phyloP scores from a whole-genome alignment of 1,139 yeast genomes.

The Dujonia santamariae region DNA sequence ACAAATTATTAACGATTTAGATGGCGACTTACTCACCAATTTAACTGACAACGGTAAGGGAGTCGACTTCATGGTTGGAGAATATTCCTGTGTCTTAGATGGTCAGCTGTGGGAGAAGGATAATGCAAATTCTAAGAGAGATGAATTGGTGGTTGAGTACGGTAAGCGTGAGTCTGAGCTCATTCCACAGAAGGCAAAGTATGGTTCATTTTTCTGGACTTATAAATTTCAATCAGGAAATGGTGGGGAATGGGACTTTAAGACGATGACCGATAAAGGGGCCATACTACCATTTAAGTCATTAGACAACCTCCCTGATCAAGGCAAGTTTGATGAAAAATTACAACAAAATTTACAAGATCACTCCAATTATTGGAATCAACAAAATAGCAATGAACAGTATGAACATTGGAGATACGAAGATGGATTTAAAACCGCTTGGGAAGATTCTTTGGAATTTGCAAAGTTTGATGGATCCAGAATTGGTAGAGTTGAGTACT shows the following conservation, averaged over 20 bases:
- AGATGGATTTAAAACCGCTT: constrained; percentile 73
- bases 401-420: constrained; percentile 80
- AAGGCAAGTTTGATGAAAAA: constrained; percentile 39
- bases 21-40: constrained; percentile 49
- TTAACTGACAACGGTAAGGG: constrained; percentile 43
- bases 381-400: constrained; percentile 51
- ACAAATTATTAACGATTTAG: constrained; percentile 58
- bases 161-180: constrained; percentile 42
- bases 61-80: constrained; percentile 82
- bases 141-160: constrained; percentile 32
- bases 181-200: constrained; percentile 50
- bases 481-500: constrained; percentile 70
- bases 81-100: constrained; percentile 85
- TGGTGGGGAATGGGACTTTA: constrained; percentile 96
- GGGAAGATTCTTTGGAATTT: constrained; percentile 69
- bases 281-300: constrained; percentile 37
- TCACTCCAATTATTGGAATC: constrained; percentile 71
- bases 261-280: constrained; percentile 70
- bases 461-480: constrained; percentile 66
- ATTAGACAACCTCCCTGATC: constrained; percentile 29
- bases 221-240: constrained; percentile 81
- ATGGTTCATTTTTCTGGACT: constrained; percentile 90
- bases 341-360: constrained; percentile 35
- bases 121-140: constrained; percentile 42
- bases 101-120: constrained; percentile 66